Conservation (phyloP, 1,284 basidiomycete species). For the Pseudozyma pruni region DNA sequence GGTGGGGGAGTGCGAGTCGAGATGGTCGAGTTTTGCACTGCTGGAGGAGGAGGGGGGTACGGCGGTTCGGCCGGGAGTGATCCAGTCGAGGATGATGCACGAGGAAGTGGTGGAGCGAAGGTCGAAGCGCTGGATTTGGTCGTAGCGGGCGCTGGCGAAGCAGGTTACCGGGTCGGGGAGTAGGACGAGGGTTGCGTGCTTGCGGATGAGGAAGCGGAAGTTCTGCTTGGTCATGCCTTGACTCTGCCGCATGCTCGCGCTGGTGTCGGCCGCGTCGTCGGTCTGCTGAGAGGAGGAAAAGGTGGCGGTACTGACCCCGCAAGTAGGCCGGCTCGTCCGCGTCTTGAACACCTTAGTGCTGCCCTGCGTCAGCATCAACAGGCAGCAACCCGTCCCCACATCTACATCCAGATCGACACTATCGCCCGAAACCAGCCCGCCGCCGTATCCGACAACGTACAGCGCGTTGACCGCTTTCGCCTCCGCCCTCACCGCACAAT, state of each 20-base stretch:
- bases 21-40: conserved; percentile 4
- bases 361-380: conserved; percentile 85
- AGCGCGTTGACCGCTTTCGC: conserved; percentile 74
- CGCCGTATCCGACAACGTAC: conserved; percentile 89
- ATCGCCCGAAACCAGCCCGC: conserved; percentile 91
- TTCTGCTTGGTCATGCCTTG: conserved; percentile 34
- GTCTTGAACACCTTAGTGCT: conserved; percentile 68
- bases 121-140: conserved; percentile 62
- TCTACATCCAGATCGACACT: conserved; percentile 75
- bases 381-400: conserved; percentile 73
- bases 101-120: conserved; percentile 47
- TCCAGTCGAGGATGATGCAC: conserved; percentile 63
- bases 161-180: conserved; percentile 65
- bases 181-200: conserved; percentile 51
- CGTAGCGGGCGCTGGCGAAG: conserved; percentile 55
- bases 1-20: conserved; percentile 14
- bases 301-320: conserved; percentile 12
- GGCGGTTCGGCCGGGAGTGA: conserved; percentile 58
- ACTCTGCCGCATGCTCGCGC: neutral
- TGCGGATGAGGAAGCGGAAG: conserved; percentile 50
- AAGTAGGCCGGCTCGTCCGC: conserved; percentile 13
- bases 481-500: too few species aligned
- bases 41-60: neutral
- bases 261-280: neutral
- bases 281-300: conserved; percentile 1